A percentile compares a stretch with the other conserved stretches of the same genome.
phyloP scores from a whole-genome alignment of 2,329 filamentous ascomycete species.

The Colletotrichum sp. region DNA sequence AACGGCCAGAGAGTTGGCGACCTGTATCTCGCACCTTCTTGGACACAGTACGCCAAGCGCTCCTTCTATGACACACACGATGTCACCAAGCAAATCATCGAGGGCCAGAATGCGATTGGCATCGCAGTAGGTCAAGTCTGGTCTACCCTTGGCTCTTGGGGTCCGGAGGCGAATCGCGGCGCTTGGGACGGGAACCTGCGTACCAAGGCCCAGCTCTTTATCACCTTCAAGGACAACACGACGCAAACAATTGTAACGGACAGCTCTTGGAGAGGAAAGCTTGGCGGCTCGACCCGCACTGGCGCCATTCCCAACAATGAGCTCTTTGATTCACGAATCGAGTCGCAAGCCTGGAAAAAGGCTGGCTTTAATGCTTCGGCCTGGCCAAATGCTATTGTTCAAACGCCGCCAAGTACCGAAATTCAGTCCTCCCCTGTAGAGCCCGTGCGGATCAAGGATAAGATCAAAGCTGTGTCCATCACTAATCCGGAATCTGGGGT shows the following conservation, averaged over 20 bases:
- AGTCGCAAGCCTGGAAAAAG: not conserved
- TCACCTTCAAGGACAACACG: not conserved
- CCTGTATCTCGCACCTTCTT: not conserved
- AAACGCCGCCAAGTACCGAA: not conserved
- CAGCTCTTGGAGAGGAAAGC: not conserved
- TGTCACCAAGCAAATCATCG: not conserved
- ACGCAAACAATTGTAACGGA: not conserved
- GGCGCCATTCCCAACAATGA: not conserved
- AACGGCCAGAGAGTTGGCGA: not conserved
- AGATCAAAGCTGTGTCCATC: not conserved
- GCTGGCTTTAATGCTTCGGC: not conserved
- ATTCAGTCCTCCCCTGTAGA: not conserved
- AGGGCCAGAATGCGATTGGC: not conserved
- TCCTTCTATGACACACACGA: not conserved
- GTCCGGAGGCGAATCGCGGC: not conserved
- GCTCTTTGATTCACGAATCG: not conserved
- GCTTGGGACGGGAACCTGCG: not conserved
- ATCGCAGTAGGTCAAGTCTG: not conserved
- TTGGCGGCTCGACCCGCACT: not conserved
- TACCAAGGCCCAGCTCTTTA: not conserved
- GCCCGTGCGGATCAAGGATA: not conserved
- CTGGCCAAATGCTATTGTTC: not conserved
- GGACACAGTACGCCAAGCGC: not conserved
- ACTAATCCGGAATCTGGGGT: not conserved
- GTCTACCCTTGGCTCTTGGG: not conserved